A percentile compares a stretch with the other conserved stretches of the same genome.
Conservation (phyloP, 345 rosid species). For the Viola odorata region DNA sequence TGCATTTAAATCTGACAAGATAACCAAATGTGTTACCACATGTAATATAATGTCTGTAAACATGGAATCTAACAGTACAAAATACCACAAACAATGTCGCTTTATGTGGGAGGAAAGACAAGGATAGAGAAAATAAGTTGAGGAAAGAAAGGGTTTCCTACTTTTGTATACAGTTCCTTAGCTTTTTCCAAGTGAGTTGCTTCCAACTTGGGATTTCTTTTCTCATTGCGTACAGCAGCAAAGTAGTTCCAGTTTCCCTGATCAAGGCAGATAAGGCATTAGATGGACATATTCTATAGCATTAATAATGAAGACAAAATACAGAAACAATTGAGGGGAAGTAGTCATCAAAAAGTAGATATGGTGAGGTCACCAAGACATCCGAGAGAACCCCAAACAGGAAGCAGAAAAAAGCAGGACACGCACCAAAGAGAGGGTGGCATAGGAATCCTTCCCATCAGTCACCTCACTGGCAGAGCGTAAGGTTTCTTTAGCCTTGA, state of each 20-base stretch:
- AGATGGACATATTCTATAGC: slow-evolving; percentile 4
- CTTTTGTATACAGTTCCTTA: slow-evolving; percentile 86
- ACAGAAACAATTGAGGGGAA: not conserved
- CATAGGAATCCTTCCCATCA: slow-evolving; percentile 94
- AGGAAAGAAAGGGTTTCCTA: slow-evolving; percentile 31
- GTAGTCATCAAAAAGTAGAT: not conserved
- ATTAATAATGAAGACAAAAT: not conserved
- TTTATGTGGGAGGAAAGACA: not conserved
- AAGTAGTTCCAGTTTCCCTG: slow-evolving; percentile 99
- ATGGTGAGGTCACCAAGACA: not conserved
- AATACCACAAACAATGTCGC: not conserved
- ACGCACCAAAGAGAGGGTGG: slow-evolving; percentile 80
- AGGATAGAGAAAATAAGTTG: slow-evolving; percentile 6
- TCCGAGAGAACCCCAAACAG: not conserved
- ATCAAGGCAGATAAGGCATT: slow-evolving; percentile 20
- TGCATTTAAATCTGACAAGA: no score
- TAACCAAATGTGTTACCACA: no score
- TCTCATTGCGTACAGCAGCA: slow-evolving; percentile 96
- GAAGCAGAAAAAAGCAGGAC: slow-evolving; percentile 1
- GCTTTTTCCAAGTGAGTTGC: slow-evolving; percentile 98
- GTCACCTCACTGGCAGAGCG: slow-evolving; percentile 95
- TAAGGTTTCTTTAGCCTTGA: slow-evolving; percentile 94
- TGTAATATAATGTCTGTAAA: no score
- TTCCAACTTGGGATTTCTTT: slow-evolving; percentile 93
- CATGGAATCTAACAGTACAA: not conserved